Percentiles rank a stretch among this genome's conserved stretches.
Conservation (phyloP, 371 early-diverging fungal genomes). For the Blakeslea trispora region DNA sequence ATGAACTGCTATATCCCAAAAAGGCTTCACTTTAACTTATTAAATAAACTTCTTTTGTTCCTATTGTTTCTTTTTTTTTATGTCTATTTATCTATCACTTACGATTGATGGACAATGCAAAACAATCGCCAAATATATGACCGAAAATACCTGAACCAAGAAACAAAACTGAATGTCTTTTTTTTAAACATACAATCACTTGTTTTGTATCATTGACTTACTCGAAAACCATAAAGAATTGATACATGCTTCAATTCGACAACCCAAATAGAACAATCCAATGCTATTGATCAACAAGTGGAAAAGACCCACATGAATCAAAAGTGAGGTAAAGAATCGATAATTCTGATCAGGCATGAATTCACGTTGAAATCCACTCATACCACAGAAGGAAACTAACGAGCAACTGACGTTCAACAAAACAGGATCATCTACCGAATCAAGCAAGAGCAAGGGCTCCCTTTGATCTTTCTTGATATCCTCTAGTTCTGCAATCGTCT, state of each 20-base stretch:
- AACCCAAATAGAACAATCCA: constrained; percentile 66
- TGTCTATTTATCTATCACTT: constrained; percentile 20
- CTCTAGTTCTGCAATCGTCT: constrained; percentile 8
- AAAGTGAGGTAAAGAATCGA: constrained; percentile 74
- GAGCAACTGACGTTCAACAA: constrained; percentile 34
- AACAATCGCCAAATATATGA: constrained; percentile 72
- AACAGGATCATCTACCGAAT: constrained; percentile 31
- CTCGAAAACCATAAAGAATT: constrained; percentile 53
- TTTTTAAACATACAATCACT: too few relatives aligned
- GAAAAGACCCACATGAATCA: constrained; percentile 79
- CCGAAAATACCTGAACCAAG: constrained; percentile 72
- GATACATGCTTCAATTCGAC: constrained; percentile 67
- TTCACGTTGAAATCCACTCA: constrained; percentile 34
- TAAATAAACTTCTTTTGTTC: background rate
- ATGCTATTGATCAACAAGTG: constrained; percentile 73
- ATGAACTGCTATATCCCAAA: constrained; percentile 77
- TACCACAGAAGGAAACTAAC: constrained; percentile 53
- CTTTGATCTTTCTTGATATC: background rate
- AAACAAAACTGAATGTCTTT: constrained; percentile 52
- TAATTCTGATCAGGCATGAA: constrained; percentile 69
- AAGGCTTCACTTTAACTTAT: constrained; percentile 47
- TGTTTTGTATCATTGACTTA: constrained; percentile 10
- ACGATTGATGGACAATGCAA: constrained; percentile 57
- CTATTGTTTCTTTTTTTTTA: background rate
- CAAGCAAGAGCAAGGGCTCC: constrained; percentile 10